phyloP scores from a whole-genome alignment of 1,284 basidiomycete genomes.

The Coniferiporia sulphurascens region DNA sequence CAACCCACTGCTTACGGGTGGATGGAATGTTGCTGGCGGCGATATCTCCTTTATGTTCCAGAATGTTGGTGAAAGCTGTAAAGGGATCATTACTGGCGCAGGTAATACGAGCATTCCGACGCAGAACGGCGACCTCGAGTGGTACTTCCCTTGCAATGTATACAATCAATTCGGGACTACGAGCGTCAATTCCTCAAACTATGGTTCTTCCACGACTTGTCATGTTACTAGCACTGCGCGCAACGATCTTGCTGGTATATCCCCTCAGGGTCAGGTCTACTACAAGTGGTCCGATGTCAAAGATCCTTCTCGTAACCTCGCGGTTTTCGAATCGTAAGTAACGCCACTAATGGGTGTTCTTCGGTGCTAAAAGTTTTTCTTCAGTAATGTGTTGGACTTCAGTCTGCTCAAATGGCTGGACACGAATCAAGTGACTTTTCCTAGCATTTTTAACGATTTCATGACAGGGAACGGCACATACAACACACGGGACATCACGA shows the following conservation, averaged over 20 bases:
- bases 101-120: constrained; percentile 63
- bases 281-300: constrained; percentile 88
- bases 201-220: constrained; percentile 63
- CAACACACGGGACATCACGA: constrained; percentile 82
- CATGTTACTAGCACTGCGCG: constrained; percentile 62
- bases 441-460: constrained; percentile 77
- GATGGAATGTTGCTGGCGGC: constrained; percentile 76
- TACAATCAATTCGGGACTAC: constrained; percentile 69
- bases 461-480: constrained; percentile 67
- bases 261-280: constrained; percentile 80
- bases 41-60: constrained; percentile 96
- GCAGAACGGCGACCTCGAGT: constrained; percentile 54
- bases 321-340: constrained; percentile 84
- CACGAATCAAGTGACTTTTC: constrained; percentile 73
- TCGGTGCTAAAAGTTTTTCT: constrained; percentile 3
- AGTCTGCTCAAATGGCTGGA: constrained; percentile 82
- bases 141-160: constrained; percentile 97
- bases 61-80: constrained; percentile 80
- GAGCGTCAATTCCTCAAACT: constrained; percentile 63
- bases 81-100: constrained; percentile 70
- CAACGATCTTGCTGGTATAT: constrained; percentile 41
- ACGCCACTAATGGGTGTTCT: neutral
- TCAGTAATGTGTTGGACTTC: constrained; percentile 85
- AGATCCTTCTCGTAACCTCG: constrained; percentile 71
- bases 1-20: constrained; percentile 79